Conservation (phyloP, 106 monocot genomes). For the Dendrobium officinale region DNA sequence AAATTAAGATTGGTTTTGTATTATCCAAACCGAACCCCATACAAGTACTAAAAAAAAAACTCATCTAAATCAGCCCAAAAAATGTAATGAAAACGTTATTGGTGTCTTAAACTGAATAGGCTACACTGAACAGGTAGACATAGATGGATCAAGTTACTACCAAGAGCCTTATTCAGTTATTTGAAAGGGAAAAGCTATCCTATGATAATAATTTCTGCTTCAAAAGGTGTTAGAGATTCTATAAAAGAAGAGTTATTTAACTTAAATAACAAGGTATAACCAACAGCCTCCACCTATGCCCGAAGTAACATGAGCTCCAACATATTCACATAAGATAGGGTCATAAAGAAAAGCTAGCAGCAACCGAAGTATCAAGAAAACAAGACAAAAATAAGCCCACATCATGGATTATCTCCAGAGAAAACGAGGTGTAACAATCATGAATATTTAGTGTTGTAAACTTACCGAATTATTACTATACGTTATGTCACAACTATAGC, state of each 20-base stretch:
- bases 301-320: background rate
- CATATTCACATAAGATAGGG: background rate
- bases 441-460: conserved; percentile 3
- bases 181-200: background rate
- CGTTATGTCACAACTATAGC: conserved; percentile 93
- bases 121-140: background rate
- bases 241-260: conserved; percentile 1
- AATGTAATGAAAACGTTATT: background rate
- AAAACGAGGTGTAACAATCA: background rate
- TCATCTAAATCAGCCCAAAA: background rate
- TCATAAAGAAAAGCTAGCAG: background rate
- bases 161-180: background rate
- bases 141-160: background rate
- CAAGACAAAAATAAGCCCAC: background rate
- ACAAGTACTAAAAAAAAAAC: background rate
- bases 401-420: background rate
- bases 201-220: background rate
- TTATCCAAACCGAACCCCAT: background rate
- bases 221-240: background rate
- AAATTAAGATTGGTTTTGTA: background rate
- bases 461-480: conserved; percentile 95
- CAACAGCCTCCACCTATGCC: background rate
- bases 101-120: background rate
- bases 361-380: background rate
- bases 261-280: background rate